Base-by-base conservation (phyloP, 805 yeast species). In the Saitoella complicata region DNA sequence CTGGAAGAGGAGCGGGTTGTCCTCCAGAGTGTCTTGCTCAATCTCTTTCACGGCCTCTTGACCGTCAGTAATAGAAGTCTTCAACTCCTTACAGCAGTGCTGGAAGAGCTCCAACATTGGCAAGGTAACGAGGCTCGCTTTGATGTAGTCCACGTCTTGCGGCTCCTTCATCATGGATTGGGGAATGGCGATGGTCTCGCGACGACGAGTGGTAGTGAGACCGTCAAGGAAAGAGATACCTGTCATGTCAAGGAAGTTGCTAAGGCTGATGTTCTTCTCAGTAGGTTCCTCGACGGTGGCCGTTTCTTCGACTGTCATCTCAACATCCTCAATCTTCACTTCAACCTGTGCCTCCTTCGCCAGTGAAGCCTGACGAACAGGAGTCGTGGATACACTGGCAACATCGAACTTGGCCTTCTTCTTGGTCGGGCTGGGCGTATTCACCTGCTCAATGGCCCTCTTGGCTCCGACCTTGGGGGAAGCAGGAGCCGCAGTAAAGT, bases 1-100 rank as follows among this genome's bases (percentile, higher is more conserved):
- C 32, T 61, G 59, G 48, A 77, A 68, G 10, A 76, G 52, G 6
- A 61, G 58, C 0, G 80, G 76, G 43, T 70, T 73, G 38, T 71
- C 69, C 9, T 59, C 65, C 21, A 53, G 51, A 3, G 69, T 67
- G 21, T 70, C 71, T n/a, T 61, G 60, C 43, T 72, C 72, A 38
- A 73, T 61, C 43, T 70, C 68, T 1, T 66, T 64, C 49, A 72
- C 73, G 7, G 68, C 58, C 8, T 53, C 59, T 45, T 67, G 64
- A 0, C 78, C 78, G 39, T 72, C 73, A 7, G 57, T 54, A 34
- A 76, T 69, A 46, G 71, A 71, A 34, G 67, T 67, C n/a, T 62
- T 58, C 44, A 77, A 56, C 49, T 76, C 80, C 37, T 67, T 65
- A 49, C 74, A 68, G 45, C 77, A 49, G 48, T 74, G 72, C 32